Evolutionary conservation across 75 land plant genomes (phyloP).

Genomic region (Pinus albicaulis): DNA sequence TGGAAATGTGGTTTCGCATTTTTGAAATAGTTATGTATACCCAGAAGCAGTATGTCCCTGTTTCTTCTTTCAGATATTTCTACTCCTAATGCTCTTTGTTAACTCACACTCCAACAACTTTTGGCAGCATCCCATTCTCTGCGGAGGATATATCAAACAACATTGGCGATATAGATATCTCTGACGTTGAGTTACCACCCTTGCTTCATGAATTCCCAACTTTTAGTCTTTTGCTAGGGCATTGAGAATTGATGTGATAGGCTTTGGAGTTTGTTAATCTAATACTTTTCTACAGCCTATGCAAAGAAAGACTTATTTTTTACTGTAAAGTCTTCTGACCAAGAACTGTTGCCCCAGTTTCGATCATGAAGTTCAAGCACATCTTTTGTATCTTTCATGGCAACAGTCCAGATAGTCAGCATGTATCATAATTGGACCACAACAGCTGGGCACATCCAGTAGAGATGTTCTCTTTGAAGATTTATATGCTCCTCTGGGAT

Average conservation of each 20-base stretch:
- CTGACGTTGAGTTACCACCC: conserved; percentile 69
- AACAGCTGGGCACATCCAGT: neutral
- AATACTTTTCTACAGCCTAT: neutral
- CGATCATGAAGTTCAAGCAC: neutral
- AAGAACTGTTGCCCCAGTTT: neutral
- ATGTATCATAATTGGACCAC: neutral
- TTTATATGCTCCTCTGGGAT: neutral
- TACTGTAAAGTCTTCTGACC: neutral
- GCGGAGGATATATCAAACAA: conserved; percentile 94
- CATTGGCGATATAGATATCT: conserved; percentile 63
- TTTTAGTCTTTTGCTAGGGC: conserved; percentile 46
- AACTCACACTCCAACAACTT: neutral
- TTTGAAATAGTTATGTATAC: neutral
- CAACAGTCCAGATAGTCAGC: neutral
- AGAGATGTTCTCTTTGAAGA: neutral
- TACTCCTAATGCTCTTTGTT: neutral
- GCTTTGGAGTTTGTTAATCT: neutral
- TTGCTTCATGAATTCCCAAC: conserved; percentile 62
- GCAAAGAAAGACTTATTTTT: neutral
- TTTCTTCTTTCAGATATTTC: neutral
- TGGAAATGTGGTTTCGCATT: neutral
- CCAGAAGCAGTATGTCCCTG: neutral
- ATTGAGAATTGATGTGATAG: conserved; percentile 2
- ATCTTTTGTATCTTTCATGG: neutral
- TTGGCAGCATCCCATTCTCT: conserved; percentile 94